Conservation (phyloP, 2,329 filamentous ascomycete species). For the Bretziella fagacearum region DNA sequence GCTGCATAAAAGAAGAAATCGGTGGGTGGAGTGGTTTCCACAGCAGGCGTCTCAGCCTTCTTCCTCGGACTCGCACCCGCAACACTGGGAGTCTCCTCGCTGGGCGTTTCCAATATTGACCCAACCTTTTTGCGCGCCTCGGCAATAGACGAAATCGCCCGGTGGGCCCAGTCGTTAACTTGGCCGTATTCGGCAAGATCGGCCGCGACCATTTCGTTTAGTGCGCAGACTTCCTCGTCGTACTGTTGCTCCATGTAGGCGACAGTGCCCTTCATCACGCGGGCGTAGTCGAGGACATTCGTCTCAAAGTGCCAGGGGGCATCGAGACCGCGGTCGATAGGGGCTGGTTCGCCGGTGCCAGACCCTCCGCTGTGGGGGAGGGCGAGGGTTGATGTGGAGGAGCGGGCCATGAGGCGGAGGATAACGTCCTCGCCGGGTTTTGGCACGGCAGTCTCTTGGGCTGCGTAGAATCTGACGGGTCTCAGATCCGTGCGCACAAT, state of each 20-base stretch:
- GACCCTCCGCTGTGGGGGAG: conserved; percentile 62
- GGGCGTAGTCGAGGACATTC: conserved; percentile 84
- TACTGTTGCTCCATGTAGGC: conserved; percentile 75
- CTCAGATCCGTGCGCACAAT: conserved; percentile 84
- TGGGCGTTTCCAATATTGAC: conserved; percentile 16
- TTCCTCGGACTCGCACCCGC: conserved; percentile 22
- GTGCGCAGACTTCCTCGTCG: conserved; percentile 57
- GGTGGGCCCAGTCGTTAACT: conserved; percentile 81
- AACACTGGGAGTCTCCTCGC: conserved; percentile 15
- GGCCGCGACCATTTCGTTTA: conserved; percentile 63
- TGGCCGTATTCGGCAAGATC: conserved; percentile 85
- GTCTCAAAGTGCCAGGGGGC: conserved; percentile 92
- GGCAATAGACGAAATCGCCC: conserved; percentile 58
- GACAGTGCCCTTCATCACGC: conserved; percentile 85
- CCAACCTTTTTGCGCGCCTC: conserved; percentile 57
- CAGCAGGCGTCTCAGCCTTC: conserved; percentile 9
- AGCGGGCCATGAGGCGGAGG: conserved; percentile 66
- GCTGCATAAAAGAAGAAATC: conserved; percentile 64
- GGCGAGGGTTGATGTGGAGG: conserved; percentile 66
- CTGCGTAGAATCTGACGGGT: conserved; percentile 79
- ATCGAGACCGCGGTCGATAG: conserved; percentile 51
- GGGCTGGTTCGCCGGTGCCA: conserved; percentile 32
- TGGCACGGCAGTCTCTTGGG: conserved; percentile 68
- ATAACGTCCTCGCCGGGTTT: conserved; percentile 79
- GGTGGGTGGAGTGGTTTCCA: background rate